These are phyloP conservation scores for Aspergillus conjunctus DNA, from an alignment of 495 filamentous ascomycete genomes.

Conservation along the genomic window DNA sequence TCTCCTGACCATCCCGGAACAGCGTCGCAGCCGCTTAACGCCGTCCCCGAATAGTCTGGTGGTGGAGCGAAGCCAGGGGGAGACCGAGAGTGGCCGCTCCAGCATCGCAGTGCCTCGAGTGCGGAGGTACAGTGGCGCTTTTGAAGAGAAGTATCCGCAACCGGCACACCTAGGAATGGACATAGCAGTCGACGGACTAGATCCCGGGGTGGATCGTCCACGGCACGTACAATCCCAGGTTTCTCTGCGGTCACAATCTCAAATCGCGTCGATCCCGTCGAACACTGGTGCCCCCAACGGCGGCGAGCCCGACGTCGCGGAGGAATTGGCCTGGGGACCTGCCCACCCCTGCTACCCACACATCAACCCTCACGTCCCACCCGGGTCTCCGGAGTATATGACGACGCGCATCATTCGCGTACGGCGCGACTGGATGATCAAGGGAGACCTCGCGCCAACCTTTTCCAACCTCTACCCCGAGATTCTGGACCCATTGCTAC, in stretches of 20 bases:
- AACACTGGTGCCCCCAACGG: slow-evolving; percentile 46
- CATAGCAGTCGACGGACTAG: slow-evolving; percentile 21
- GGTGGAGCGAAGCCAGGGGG: slow-evolving; percentile 62
- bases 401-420: slow-evolving; percentile 90
- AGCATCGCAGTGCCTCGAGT: slow-evolving; percentile 69
- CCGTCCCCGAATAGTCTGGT: slow-evolving; percentile 61
- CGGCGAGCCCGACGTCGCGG: slow-evolving; percentile 53
- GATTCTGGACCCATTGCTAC: slow-evolving; percentile 81
- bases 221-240: slow-evolving; percentile 44
- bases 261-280: slow-evolving; percentile 45
- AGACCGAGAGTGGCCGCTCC: slow-evolving; percentile 60
- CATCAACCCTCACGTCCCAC: slow-evolving; percentile 85
- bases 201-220: slow-evolving; percentile 29
- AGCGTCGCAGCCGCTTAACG: slow-evolving; percentile 57
- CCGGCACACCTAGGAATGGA: slow-evolving; percentile 36
- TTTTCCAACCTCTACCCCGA: slow-evolving; percentile 96
- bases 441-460: slow-evolving; percentile 87
- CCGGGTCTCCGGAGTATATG: slow-evolving; percentile 68
- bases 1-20: slow-evolving; percentile 69
- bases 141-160: slow-evolving; percentile 38
- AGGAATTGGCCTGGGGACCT: slow-evolving; percentile 74
- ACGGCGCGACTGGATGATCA: slow-evolving; percentile 83
- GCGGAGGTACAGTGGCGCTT: slow-evolving; percentile 41
- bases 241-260: slow-evolving; percentile 45
- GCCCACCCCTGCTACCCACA: slow-evolving; percentile 92